A percentile compares a stretch with the other conserved stretches of the same genome.
Conservation (phyloP, 164 flowering plant species). For the Piper betle region DNA sequence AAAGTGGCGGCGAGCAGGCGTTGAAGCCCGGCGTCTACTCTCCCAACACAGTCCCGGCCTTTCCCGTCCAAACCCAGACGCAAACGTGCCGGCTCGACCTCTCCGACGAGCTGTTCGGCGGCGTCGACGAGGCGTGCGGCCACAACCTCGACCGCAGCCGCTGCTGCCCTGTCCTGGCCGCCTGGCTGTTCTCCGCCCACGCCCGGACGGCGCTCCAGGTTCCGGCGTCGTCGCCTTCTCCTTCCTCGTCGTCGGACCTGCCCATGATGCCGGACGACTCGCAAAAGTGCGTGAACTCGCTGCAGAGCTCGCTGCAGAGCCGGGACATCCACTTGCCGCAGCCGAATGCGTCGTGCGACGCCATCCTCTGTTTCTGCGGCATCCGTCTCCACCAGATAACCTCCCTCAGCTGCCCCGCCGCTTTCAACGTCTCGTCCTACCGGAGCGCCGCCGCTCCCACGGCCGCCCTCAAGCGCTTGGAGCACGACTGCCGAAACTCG, state of each 20-base stretch:
- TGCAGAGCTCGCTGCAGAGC: constrained; percentile 53
- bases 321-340: constrained; percentile 62
- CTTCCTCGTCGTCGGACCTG: constrained; percentile 27
- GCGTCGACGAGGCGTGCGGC: constrained; percentile 75
- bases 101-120: constrained; percentile 94
- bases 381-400: constrained; percentile 84
- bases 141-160: constrained; percentile 82
- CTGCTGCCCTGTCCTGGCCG: constrained; percentile 96
- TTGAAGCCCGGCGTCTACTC: constrained; percentile 36
- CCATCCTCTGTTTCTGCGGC: constrained; percentile 93
- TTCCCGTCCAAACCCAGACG: constrained; percentile 58
- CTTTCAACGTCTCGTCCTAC: constrained; percentile 45
- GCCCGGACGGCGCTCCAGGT: constrained; percentile 69
- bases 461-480: constrained; percentile 64
- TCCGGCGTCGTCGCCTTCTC: no score
- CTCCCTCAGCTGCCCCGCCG: constrained; percentile 83
- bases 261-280: constrained; percentile 99
- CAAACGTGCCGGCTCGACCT: constrained; percentile 74
- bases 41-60: constrained; percentile 73
- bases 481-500: constrained; percentile 67
- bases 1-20: constrained; percentile 30
- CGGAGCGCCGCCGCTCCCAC: constrained; percentile 78
- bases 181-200: constrained; percentile 98
- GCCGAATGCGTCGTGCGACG: constrained; percentile 79
- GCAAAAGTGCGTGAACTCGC: constrained; percentile 82